Base-by-base conservation (phyloP, 139 green algal species). In the Coelastrella sp. region DNA sequence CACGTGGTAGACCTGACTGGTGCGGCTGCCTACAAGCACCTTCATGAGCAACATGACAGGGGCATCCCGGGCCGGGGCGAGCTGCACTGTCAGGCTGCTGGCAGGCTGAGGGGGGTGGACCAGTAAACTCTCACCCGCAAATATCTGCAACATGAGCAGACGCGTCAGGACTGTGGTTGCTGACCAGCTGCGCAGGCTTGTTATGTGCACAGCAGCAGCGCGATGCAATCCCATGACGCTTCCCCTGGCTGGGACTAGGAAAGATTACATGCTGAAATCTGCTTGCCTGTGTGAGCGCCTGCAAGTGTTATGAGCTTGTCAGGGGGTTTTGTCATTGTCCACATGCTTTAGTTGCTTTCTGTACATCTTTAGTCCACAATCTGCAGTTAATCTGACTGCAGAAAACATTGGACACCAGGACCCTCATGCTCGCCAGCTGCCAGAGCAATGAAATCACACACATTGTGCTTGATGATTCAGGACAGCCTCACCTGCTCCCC, bases 41-140 rank as follows among this genome's bases (percentile, higher is more conserved):
- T 96, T 96, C 85, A 96, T 92, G 83, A 95, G 93, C 20, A 96
- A 86, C 74, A 93, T 80, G 16, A 95, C 92, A 5, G 92, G 54
- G 22, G 93, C 87, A 82, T 97, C 95, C 23, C 93, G 93, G 7
- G 91, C 59, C 4, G 94, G 95, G 22, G 84, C 80, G 2, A 97
- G 87, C 7, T 91, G 91, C 59, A 97, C 92, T 6, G 91, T 80
- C 23, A 94, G 83, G 76, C 65, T 81, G 32, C 65, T 78, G 61
- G 61, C 58, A 22, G 88, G 76, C 73, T 91, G 87, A 74, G 89
- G 56, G 54, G 91, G 91, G 73, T 91, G 79, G 22, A 94, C 79
- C 22, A 95, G 89, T 58, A 94, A 75, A 20, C 74, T 89, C 78
- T 95, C 93, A 81, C 91, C 84, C 4, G 86, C 66, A 8, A 92